phyloP scores from a whole-genome alignment of 2,329 filamentous ascomycete species.

The Paracoccidioides lutzii region DNA sequence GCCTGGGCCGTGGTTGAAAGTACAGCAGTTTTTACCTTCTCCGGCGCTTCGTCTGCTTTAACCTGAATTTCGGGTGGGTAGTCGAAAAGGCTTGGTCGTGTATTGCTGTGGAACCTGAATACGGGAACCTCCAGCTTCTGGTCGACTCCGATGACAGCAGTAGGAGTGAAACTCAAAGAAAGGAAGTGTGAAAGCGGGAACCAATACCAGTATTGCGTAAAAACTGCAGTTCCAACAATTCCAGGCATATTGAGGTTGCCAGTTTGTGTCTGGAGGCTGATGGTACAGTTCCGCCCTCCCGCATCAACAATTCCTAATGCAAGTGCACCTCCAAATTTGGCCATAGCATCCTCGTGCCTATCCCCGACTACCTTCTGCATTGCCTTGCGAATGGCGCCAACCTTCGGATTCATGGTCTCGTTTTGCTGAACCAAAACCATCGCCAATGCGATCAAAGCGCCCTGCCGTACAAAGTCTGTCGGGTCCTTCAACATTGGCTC shows the following conservation, averaged over 20 bases:
- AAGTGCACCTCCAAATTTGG: conserved; percentile 90
- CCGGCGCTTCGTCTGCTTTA: conserved; percentile 84
- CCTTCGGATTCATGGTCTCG: conserved; percentile 96
- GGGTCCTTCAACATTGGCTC: conserved; percentile 99
- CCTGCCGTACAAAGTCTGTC: conserved; percentile 94
- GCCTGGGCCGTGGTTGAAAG: conserved; percentile 94
- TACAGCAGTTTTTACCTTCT: conserved; percentile 88
- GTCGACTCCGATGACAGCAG: conserved; percentile 87
- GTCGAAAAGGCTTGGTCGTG: conserved; percentile 88
- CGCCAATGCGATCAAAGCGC: conserved; percentile 79
- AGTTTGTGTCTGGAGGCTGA: conserved; percentile 91
- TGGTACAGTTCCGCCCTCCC: conserved; percentile 95
- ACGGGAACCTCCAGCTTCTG: conserved; percentile 84
- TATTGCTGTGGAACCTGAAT: conserved; percentile 93
- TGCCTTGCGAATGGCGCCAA: conserved; percentile 77
- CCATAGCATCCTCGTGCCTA: conserved; percentile 97
- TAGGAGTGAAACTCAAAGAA: conserved; percentile 90
- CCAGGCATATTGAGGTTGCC: conserved; percentile 98
- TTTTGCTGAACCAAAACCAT: conserved; percentile 99
- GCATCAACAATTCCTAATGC: conserved; percentile 96
- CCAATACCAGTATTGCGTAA: conserved; percentile 99
- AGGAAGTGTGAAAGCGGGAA: conserved; percentile 98
- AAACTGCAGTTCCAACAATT: conserved; percentile 94
- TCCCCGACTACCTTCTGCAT: conserved; percentile 89
- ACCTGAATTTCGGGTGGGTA: conserved; percentile 95